phyloP scores from a whole-genome alignment of 164 flowering plant genomes.

The Piper betle region DNA sequence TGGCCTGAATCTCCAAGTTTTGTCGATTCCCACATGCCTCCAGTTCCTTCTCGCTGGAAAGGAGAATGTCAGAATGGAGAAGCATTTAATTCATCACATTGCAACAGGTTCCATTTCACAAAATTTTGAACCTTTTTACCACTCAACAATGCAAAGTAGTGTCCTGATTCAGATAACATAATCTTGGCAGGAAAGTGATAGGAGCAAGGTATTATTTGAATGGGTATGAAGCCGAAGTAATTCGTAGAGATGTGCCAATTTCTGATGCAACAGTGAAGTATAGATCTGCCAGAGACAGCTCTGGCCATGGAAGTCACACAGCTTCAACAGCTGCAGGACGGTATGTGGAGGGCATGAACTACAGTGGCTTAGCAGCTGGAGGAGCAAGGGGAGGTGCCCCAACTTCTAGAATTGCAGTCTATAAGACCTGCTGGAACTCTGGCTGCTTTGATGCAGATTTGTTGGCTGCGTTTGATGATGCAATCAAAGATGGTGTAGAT shows the following conservation, averaged over 20 bases:
- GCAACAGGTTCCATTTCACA: slow-evolving; percentile 55
- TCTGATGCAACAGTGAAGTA: slow-evolving; percentile 18
- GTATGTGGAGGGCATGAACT: slow-evolving; percentile 48
- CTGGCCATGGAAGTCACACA: slow-evolving; percentile 90
- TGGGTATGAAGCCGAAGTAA: slow-evolving; percentile 58
- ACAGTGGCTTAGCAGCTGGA: slow-evolving; percentile 51
- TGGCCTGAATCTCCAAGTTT: slow-evolving; percentile 89
- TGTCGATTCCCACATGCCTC: slow-evolving; percentile 54
- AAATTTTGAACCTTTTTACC: neutral
- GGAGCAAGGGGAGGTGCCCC: slow-evolving; percentile 88
- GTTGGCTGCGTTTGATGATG: slow-evolving; percentile 81
- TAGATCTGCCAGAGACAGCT: slow-evolving; percentile 63
- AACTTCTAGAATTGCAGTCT: slow-evolving; percentile 64
- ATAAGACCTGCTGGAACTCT: slow-evolving; percentile 75
- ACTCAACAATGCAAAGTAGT: neutral
- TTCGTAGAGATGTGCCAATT: neutral
- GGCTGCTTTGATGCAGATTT: slow-evolving; percentile 78
- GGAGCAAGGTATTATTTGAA: slow-evolving; percentile 67
- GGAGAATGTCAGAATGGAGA: slow-evolving; percentile 66
- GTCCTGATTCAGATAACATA: neutral
- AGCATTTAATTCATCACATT: slow-evolving; percentile 54
- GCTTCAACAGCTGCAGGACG: slow-evolving; percentile 79
- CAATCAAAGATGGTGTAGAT: slow-evolving; percentile 67
- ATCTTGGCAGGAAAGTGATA: slow-evolving; percentile 47
- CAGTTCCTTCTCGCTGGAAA: slow-evolving; percentile 61